Evolutionary conservation across 148 eudicot species (phyloP).

Genomic region (Spergularia bocconei): DNA sequence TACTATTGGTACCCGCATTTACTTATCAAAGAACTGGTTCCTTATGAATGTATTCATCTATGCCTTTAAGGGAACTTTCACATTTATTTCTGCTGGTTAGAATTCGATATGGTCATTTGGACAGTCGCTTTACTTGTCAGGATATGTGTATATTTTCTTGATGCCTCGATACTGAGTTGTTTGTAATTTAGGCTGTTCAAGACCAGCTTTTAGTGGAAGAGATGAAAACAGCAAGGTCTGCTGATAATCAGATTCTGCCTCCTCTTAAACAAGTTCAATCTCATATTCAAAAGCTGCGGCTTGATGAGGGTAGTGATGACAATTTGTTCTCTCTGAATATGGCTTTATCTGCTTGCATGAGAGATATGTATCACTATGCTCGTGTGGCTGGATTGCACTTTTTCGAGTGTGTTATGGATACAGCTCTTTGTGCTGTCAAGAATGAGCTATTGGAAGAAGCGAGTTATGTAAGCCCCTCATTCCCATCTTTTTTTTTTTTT

Average conservation of each 20-base stretch:
- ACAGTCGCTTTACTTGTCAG: constrained; percentile 6
- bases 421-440: constrained; percentile 72
- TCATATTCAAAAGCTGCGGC: constrained; percentile 35
- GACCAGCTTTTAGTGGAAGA: constrained; percentile 69
- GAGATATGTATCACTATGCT: constrained; percentile 85
- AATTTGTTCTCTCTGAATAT: constrained; percentile 33
- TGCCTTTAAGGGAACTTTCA: neutral
- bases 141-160: constrained; percentile 3
- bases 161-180: neutral
- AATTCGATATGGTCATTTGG: neutral
- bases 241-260: constrained; percentile 50
- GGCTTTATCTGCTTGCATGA: constrained; percentile 58
- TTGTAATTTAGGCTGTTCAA: constrained; percentile 57
- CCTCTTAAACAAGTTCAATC: constrained; percentile 62
- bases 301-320: constrained; percentile 31
- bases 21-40: neutral
- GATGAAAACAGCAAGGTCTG: constrained; percentile 45
- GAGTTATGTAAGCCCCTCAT: constrained; percentile 54
- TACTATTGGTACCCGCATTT: neutral
- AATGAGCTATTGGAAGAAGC: constrained; percentile 77
- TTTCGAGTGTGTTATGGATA: constrained; percentile 74
- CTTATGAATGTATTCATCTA: neutral
- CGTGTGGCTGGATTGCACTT: constrained; percentile 88
- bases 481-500: neutral
- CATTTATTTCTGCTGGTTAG: neutral